Evolutionary conservation across 331 rosid genomes (phyloP).

Genomic region (Saraca asoca): DNA sequence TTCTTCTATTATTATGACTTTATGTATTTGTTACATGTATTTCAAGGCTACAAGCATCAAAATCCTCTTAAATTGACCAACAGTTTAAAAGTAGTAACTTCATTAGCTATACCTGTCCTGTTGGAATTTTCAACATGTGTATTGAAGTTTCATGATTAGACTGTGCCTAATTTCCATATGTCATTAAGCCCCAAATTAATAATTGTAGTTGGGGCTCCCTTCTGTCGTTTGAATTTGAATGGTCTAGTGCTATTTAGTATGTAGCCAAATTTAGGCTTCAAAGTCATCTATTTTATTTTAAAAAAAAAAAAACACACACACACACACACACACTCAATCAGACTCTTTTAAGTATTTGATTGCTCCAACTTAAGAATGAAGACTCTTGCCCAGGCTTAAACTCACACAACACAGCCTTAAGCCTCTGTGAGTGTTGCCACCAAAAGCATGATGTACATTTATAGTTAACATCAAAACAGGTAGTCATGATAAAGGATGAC

Average conservation of each 20-base stretch:
- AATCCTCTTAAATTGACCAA: neutral
- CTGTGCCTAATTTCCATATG: slow-evolving; percentile 3
- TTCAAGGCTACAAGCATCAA: neutral
- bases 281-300: neutral
- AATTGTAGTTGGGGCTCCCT: neutral
- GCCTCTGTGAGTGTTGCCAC: neutral
- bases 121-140: slow-evolving; percentile 18
- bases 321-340: slow-evolving; percentile 16
- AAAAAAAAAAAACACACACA: neutral
- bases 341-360: neutral
- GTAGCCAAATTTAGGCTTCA: slow-evolving; percentile 2
- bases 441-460: slow-evolving; percentile 2
- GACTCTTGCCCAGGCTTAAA: neutral
- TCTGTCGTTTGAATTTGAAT: neutral
- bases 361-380: slow-evolving; percentile 1
- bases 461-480: neutral
- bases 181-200: neutral
- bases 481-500: neutral
- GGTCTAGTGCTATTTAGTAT: neutral
- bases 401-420: slow-evolving; percentile 1
- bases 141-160: neutral
- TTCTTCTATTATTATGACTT: neutral
- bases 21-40: slow-evolving; percentile 2
- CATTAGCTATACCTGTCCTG: slow-evolving; percentile 6
- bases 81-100: neutral